phyloP scores from a whole-genome alignment of 2,329 filamentous ascomycete species.

The Sclerotinia minor region DNA sequence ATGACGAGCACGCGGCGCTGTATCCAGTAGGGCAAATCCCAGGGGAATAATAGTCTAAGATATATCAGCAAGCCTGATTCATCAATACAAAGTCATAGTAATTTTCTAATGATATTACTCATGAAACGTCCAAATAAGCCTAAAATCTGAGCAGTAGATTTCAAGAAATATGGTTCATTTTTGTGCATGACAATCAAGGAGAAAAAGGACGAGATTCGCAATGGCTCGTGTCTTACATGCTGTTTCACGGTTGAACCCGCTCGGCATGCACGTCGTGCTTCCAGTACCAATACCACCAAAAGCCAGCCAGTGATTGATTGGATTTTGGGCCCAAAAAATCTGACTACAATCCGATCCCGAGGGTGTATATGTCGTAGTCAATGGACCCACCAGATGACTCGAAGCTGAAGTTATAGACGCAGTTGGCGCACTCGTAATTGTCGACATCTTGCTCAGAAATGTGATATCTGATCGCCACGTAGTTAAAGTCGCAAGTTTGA shows the following conservation, averaged over 20 bases:
- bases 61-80: neutral
- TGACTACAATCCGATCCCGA: conserved; percentile 2
- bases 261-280: conserved; percentile 17
- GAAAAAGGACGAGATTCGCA: neutral
- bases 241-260: conserved; percentile 13
- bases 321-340: conserved; percentile 18
- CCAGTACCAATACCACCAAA: conserved; percentile 7
- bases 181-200: neutral
- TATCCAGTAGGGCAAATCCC: conserved; percentile 16
- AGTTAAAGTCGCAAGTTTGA: neutral
- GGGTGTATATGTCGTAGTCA: conserved; percentile 19
- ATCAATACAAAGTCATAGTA: neutral
- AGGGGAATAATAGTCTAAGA: conserved; percentile 18
- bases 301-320: conserved; percentile 5
- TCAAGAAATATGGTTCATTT: neutral
- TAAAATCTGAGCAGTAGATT: neutral
- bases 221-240: neutral
- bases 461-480: neutral
- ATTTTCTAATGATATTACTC: too few relatives aligned
- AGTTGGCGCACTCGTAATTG: neutral
- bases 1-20: conserved; percentile 15
- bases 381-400: neutral
- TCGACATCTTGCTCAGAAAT: neutral
- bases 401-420: neutral
- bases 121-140: neutral